phyloP scores from a whole-genome alignment of 768 basidiomycete genomes.

The Rhodotorula sphaerocarpa region DNA sequence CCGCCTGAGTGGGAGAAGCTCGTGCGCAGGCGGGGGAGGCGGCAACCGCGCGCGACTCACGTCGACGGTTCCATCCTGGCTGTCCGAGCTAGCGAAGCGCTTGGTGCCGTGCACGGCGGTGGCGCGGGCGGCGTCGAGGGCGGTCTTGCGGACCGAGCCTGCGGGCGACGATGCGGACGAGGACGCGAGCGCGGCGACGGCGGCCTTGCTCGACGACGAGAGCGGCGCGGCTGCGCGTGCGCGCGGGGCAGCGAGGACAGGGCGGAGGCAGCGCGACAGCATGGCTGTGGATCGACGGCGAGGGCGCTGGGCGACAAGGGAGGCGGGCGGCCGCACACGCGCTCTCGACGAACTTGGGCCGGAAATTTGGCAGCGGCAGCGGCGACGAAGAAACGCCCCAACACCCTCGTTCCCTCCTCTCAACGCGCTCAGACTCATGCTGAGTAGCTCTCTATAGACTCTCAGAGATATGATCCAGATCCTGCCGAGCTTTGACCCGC shows the following conservation, averaged over 20 bases:
- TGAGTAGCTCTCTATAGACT: too few species aligned
- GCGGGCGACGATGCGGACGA: conserved; percentile 8
- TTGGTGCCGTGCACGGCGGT: conserved; percentile 4
- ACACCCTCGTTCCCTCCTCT: too few species aligned
- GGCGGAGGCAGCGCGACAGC: conserved; percentile 19
- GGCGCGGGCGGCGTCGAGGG: conserved; percentile 10
- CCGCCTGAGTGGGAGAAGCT: too few species aligned
- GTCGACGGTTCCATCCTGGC: conserved; percentile 24
- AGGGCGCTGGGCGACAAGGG: background rate
- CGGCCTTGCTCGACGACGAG: conserved; percentile 7
- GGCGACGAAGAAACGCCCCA: too few species aligned
- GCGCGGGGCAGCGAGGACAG: background rate
- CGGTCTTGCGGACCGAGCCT: background rate
- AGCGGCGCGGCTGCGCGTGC: conserved; percentile 2
- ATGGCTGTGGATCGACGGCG: background rate
- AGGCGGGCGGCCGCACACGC: too few species aligned
- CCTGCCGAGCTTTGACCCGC: too few species aligned
- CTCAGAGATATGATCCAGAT: too few species aligned
- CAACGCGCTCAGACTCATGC: too few species aligned
- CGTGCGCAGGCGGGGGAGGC: too few species aligned
- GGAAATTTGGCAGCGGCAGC: too few species aligned
- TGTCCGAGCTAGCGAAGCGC: conserved; percentile 20
- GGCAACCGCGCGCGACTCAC: conserved; percentile 1
- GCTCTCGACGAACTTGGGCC: too few species aligned
- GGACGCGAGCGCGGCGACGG: conserved; percentile 5